A percentile compares a stretch with the other conserved stretches of the same genome.
Evolutionary conservation across 441 rosid genomes (phyloP).

Genomic region (Breynia disticha): DNA sequence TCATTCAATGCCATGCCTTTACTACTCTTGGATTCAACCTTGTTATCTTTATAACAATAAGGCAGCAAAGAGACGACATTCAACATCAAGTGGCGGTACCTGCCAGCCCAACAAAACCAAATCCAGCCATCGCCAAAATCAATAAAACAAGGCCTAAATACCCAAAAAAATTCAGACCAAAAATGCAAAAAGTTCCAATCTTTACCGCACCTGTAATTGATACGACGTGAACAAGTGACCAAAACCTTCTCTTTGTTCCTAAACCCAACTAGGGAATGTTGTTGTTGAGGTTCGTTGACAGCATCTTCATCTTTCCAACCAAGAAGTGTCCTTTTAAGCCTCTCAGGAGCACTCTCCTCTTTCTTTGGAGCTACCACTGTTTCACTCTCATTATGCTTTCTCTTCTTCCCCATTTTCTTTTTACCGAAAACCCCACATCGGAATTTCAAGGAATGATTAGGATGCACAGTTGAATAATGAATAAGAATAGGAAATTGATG

Average conservation of each 20-base stretch:
- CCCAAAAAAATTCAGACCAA: not conserved
- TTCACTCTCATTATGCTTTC: constrained; percentile 61
- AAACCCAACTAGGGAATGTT: constrained; percentile 22
- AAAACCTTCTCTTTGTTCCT: constrained; percentile 93
- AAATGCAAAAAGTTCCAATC: too few relatives aligned
- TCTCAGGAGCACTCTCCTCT: constrained; percentile 48
- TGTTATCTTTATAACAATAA: constrained; percentile 91
- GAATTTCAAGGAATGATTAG: too few relatives aligned
- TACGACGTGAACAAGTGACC: constrained; percentile 90
- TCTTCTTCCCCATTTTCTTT: constrained; percentile 59
- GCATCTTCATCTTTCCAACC: constrained; percentile 79
- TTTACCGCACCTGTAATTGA: constrained; percentile 55
- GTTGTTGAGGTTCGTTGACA: constrained; percentile 13
- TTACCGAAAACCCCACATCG: not conserved
- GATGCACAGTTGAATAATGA: too few relatives aligned
- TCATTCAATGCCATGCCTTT: constrained; percentile 81
- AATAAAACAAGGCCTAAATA: not conserved
- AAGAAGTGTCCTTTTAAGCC: constrained; percentile 68
- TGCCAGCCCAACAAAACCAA: constrained; percentile 11
- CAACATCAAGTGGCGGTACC: constrained; percentile 97
- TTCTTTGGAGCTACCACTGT: constrained; percentile 29
- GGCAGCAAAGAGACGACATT: constrained; percentile 85
- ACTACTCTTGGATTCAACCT: constrained; percentile 72
- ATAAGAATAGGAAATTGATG: too few relatives aligned
- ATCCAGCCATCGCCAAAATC: not conserved